phyloP scores from a whole-genome alignment of 331 rosid genomes.

The Quercus phellos region DNA sequence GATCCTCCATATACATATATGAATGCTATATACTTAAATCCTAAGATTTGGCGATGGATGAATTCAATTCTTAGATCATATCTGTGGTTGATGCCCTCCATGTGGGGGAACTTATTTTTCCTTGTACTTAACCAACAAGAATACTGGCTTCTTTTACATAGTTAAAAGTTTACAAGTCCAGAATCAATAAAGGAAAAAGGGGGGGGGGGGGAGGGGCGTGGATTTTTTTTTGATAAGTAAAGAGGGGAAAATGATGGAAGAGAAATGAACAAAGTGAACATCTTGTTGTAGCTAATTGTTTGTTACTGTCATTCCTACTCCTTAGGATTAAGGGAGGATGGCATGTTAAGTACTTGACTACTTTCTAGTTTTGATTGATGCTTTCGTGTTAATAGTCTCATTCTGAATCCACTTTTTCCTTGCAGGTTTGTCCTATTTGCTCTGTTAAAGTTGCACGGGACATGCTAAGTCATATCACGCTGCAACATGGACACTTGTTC shows the following conservation, averaged over 20 bases:
- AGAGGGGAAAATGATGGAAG: neutral
- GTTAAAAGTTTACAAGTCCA: neutral
- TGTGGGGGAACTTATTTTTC: neutral
- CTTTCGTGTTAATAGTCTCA: slow-evolving; percentile 20
- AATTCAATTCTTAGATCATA: neutral
- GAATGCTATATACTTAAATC: neutral
- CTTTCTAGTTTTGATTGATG: neutral
- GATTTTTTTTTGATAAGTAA: no score
- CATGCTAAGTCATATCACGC: slow-evolving; percentile 84
- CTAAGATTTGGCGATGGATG: neutral
- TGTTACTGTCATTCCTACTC: neutral
- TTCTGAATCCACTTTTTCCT: slow-evolving; percentile 16
- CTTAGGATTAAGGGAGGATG: neutral
- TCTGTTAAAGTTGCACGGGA: slow-evolving; percentile 82
- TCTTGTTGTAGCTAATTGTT: slow-evolving; percentile 9
- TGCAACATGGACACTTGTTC: slow-evolving; percentile 87
- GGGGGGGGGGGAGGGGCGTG: no score
- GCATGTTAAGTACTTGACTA: neutral
- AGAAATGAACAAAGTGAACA: neutral
- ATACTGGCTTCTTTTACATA: neutral
- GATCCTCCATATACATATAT: neutral
- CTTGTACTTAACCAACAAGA: no score
- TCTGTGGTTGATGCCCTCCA: neutral
- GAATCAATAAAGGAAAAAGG: neutral
- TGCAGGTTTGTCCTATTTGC: slow-evolving; percentile 95